Conservation (phyloP, 2,329 filamentous ascomycete genomes). For the Ophiostoma australiae region DNA sequence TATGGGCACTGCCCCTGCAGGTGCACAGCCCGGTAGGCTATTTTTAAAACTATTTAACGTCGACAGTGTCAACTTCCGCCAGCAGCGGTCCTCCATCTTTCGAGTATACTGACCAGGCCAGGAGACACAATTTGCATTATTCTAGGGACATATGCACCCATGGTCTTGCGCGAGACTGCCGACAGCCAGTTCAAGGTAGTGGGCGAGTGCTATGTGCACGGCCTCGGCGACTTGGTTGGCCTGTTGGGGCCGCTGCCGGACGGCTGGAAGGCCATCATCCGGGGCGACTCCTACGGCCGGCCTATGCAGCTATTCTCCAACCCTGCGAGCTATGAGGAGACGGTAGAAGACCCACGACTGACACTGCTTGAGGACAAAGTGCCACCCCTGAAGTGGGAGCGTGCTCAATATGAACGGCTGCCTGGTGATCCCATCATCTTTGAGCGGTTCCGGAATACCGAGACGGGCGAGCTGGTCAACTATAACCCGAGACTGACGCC, state of each 20-base stretch:
- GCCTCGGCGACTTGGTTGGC: slow-evolving; percentile 14
- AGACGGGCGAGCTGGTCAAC: slow-evolving; percentile 18
- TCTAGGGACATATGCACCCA: slow-evolving; percentile 12
- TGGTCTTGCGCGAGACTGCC: slow-evolving; percentile 15
- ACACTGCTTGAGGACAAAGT: neutral
- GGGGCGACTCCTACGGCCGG: slow-evolving; percentile 7
- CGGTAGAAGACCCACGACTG: slow-evolving; percentile 14
- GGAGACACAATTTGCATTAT: slow-evolving; percentile 16
- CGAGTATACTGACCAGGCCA: neutral
- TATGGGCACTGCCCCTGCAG: slow-evolving; percentile 15
- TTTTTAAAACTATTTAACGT: neutral
- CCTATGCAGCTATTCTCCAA: slow-evolving; percentile 14
- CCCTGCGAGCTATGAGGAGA: neutral
- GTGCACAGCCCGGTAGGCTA: slow-evolving; percentile 6
- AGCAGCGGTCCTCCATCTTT: neutral
- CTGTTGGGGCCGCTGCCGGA: slow-evolving; percentile 16
- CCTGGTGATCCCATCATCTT: slow-evolving; percentile 15
- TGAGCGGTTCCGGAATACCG: slow-evolving; percentile 12
- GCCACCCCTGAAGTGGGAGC: neutral
- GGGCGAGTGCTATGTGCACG: slow-evolving; percentile 18
- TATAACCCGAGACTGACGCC: slow-evolving; percentile 15
- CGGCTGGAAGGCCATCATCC: slow-evolving; percentile 14
- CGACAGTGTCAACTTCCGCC: neutral
- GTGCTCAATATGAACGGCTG: slow-evolving; percentile 3
- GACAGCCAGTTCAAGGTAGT: slow-evolving; percentile 12